Percentiles rank a stretch among this genome's conserved stretches.
phyloP scores from a whole-genome alignment of 331 rosid genomes.

The Saraca asoca region DNA sequence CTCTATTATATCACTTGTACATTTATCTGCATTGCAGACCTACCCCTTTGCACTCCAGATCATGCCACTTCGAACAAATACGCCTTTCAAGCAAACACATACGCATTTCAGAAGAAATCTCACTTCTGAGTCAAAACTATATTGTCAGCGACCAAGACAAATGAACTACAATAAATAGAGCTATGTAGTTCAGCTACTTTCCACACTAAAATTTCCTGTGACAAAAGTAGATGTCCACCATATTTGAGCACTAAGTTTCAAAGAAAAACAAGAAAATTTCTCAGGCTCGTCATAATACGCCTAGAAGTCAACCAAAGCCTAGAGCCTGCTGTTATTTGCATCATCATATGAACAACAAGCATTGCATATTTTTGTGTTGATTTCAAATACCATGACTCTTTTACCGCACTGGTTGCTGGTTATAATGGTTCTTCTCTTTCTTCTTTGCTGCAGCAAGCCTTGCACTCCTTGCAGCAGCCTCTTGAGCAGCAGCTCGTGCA shows the following conservation, averaged over 20 bases:
- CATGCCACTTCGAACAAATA: background rate
- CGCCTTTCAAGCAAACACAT: background rate
- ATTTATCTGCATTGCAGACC: too few species aligned
- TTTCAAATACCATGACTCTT: constrained; percentile 25
- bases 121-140: constrained; percentile 25
- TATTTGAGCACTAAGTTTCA: constrained; percentile 45
- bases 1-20: constrained; percentile 27
- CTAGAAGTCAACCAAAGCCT: constrained; percentile 49
- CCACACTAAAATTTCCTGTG: constrained; percentile 41
- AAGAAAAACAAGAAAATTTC: constrained; percentile 36
- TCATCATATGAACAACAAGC: constrained; percentile 60
- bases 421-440: constrained; percentile 73
- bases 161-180: constrained; percentile 37
- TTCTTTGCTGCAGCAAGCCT: constrained; percentile 70
- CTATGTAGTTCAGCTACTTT: constrained; percentile 36
- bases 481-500: constrained; percentile 69
- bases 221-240: constrained; percentile 42
- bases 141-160: constrained; percentile 24
- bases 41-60: too few species aligned
- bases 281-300: constrained; percentile 47
- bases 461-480: constrained; percentile 77
- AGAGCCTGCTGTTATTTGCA: constrained; percentile 56
- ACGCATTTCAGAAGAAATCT: constrained; percentile 26
- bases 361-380: constrained; percentile 51
- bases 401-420: constrained; percentile 82